Percentiles rank a stretch among this genome's conserved stretches.
These are phyloP conservation scores for Colletotrichum navitas DNA, from an alignment of 2,329 filamentous ascomycete genomes.

Conservation along the genomic window DNA sequence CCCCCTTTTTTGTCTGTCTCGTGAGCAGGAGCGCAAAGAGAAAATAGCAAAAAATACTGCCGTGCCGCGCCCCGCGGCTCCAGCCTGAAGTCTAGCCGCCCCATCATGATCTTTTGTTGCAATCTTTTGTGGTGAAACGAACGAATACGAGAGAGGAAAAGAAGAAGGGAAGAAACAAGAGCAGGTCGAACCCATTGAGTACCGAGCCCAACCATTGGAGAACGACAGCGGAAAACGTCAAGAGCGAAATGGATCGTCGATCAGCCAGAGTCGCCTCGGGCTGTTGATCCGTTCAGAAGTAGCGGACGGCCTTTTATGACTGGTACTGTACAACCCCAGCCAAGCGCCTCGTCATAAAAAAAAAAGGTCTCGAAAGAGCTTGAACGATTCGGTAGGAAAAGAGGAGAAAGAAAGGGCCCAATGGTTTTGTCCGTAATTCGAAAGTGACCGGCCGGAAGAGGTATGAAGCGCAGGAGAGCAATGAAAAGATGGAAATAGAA, in stretches of 20 bases:
- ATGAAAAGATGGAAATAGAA: background rate
- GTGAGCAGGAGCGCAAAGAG: background rate
- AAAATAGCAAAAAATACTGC: background rate
- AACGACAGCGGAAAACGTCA: slow-evolving; percentile 1
- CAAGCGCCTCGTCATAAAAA: slow-evolving; percentile 28
- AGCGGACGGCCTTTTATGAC: slow-evolving; percentile 5
- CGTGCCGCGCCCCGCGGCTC: background rate
- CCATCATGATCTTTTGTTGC: slow-evolving; percentile 32
- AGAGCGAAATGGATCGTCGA: slow-evolving; percentile 24
- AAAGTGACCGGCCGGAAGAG: slow-evolving; percentile 40
- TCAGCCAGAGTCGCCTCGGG: slow-evolving; percentile 37
- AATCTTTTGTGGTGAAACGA: slow-evolving; percentile 33
- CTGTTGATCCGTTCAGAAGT: slow-evolving; percentile 21
- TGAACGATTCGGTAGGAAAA: background rate
- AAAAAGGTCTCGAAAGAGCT: slow-evolving; percentile 20
- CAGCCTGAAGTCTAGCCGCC: slow-evolving; percentile 38
- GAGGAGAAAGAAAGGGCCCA: slow-evolving; percentile 31
- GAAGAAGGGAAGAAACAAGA: background rate
- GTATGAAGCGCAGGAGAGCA: slow-evolving; percentile 14
- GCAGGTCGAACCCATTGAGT: background rate
- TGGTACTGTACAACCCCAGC: slow-evolving; percentile 42
- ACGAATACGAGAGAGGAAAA: background rate
- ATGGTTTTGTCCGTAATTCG: slow-evolving; percentile 27
- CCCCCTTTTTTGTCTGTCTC: slow-evolving; percentile 1
- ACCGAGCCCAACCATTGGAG: too few relatives aligned